These are phyloP conservation scores for Cornus kousa DNA, from an alignment of 148 eudicot species.

Conservation along the genomic window DNA sequence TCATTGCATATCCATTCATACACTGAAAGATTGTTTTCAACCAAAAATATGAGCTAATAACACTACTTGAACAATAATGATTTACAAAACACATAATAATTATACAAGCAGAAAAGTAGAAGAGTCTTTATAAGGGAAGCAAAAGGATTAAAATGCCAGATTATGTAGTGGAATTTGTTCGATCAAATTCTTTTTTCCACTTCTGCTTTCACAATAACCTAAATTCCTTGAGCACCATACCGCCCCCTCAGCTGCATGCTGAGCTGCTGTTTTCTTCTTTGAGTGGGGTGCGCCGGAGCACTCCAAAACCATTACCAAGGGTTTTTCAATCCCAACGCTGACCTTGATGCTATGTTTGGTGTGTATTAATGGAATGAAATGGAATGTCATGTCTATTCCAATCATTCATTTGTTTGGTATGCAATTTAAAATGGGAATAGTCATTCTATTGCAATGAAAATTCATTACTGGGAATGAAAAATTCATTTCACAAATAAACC, in stretches of 20 bases:
- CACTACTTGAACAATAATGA: background rate
- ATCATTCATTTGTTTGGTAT: too few species aligned
- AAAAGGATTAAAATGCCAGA: background rate
- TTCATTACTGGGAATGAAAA: too few species aligned
- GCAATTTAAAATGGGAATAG: too few species aligned
- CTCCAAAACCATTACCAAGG: background rate
- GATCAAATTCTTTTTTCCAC: background rate
- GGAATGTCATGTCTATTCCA: too few species aligned
- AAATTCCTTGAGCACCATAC: background rate
- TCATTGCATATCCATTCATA: too few species aligned
- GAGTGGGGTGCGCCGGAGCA: constrained; percentile 1
- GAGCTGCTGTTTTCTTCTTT: constrained; percentile 12
- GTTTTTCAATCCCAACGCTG: background rate
- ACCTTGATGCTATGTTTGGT: background rate
- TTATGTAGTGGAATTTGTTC: background rate
- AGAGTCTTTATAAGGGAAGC: background rate
- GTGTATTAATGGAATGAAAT: too few species aligned
- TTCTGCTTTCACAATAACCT: background rate
- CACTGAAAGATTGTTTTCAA: too few species aligned
- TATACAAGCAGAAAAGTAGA: background rate
- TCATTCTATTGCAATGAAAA: too few species aligned
- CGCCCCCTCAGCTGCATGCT: constrained; percentile 11
- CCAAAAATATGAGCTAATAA: background rate
- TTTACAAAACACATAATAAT: too few species aligned
- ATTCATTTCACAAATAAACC: too few species aligned